Conservation (phyloP, 2,329 filamentous ascomycete genomes). For the Aureobasidium sp. region DNA sequence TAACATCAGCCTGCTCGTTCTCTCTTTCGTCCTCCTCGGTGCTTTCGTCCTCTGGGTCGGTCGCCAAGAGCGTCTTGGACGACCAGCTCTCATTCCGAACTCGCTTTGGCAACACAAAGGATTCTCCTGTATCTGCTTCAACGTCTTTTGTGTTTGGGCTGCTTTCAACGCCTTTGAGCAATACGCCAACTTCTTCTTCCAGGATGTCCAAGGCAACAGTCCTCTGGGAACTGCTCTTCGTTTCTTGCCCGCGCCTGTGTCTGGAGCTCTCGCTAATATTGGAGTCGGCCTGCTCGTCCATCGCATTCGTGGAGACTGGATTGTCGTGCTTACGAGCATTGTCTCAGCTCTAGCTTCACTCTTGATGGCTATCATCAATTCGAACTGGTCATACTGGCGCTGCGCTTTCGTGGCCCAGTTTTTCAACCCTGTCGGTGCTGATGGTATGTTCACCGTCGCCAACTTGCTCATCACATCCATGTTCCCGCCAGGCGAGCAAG, state of each 20-base stretch:
- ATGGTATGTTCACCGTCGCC: conserved; percentile 37
- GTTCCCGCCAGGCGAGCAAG: conserved; percentile 37
- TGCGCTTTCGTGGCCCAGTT: conserved; percentile 38
- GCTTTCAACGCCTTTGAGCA: conserved; percentile 33
- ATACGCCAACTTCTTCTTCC: conserved; percentile 39
- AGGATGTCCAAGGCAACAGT: conserved; percentile 32
- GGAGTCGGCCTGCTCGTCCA: conserved; percentile 42
- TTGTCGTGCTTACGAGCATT: conserved; percentile 31
- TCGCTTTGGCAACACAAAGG: conserved; percentile 51
- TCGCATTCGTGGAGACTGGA: conserved; percentile 34
- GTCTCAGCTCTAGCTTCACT: conserved; percentile 35
- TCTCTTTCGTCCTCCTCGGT: conserved; percentile 39
- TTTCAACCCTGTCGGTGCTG: conserved; percentile 38
- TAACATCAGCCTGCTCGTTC: conserved; percentile 34
- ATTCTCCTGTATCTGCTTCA: conserved; percentile 49
- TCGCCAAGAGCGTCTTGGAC: conserved; percentile 38
- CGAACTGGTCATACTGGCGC: conserved; percentile 42
- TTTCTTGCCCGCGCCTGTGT: conserved; percentile 36
- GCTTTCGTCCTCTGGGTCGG: conserved; percentile 50
- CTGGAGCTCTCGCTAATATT: conserved; percentile 37
- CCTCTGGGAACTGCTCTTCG: conserved; percentile 34
- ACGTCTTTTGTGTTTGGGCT: conserved; percentile 33
- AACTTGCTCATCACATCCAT: conserved; percentile 38
- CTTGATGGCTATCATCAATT: conserved; percentile 41
- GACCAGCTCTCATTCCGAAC: conserved; percentile 55